phyloP scores from a whole-genome alignment of 2,329 filamentous ascomycete species.

The Trichoderma asperellum region DNA sequence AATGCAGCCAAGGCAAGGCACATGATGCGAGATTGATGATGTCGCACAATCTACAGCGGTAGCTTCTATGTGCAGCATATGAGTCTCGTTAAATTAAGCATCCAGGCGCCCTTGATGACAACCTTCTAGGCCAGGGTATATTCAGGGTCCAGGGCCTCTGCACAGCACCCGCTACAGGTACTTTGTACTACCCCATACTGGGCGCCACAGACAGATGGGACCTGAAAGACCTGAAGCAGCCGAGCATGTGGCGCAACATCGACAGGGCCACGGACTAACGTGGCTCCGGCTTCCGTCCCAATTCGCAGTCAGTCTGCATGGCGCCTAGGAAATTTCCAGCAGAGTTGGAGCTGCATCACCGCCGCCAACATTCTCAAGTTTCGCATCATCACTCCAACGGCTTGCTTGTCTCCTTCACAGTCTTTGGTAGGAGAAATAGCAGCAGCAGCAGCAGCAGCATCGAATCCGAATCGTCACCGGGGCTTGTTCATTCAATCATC shows the following conservation, averaged over 20 bases:
- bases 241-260: constrained; percentile 6
- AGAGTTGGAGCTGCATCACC: constrained; percentile 9
- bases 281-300: constrained; percentile 6
- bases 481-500: not conserved
- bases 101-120: not conserved
- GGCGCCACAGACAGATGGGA: not conserved
- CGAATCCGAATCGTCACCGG: too few relatives aligned
- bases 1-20: not conserved
- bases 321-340: constrained; percentile 28
- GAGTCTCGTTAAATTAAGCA: not conserved
- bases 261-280: constrained; percentile 2
- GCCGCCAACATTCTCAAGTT: not conserved
- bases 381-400: constrained; percentile 18
- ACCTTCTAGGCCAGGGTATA: not conserved
- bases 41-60: not conserved
- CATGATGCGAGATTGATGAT: not conserved
- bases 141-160: not conserved
- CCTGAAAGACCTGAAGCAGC: not conserved
- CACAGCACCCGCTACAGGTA: not conserved
- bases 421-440: not conserved
- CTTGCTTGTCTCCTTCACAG: constrained; percentile 14
- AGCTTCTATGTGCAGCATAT: not conserved
- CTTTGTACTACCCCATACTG: not conserved
- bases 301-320: constrained; percentile 1
- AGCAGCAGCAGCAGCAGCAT: not conserved